phyloP scores from a whole-genome alignment of 2,329 filamentous ascomycete species.

The Pseudogymnoascus sp. region DNA sequence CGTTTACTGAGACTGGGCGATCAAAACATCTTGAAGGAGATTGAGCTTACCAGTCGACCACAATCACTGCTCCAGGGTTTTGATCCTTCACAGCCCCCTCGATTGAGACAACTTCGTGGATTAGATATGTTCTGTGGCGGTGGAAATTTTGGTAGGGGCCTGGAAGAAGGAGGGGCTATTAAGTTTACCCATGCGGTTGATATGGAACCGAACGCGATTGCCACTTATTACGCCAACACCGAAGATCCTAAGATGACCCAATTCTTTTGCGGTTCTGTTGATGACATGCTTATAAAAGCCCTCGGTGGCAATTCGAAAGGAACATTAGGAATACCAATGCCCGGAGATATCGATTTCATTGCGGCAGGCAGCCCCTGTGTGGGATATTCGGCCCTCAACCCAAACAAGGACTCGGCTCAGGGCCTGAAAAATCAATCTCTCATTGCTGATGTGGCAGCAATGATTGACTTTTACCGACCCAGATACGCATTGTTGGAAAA shows the following conservation, averaged over 20 bases:
- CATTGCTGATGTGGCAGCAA: conserved; percentile 67
- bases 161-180: conserved; percentile 64
- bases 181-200: conserved; percentile 64
- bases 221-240: conserved; percentile 66
- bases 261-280: conserved; percentile 64
- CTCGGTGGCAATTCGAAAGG: conserved; percentile 42
- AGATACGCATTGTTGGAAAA: conserved; percentile 74
- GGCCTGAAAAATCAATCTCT: conserved; percentile 68
- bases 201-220: conserved; percentile 53
- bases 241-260: conserved; percentile 34
- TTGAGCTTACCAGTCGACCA: conserved; percentile 29
- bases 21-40: conserved; percentile 28
- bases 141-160: conserved; percentile 67
- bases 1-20: conserved; percentile 24
- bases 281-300: conserved; percentile 53
- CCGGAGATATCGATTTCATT: conserved; percentile 62
- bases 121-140: conserved; percentile 72
- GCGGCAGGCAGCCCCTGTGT: conserved; percentile 70
- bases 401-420: conserved; percentile 37
- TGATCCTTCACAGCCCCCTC: conserved; percentile 33
- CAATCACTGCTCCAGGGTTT: conserved; percentile 46
- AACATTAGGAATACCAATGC: conserved; percentile 40
- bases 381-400: conserved; percentile 62
- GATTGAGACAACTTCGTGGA: conserved; percentile 42
- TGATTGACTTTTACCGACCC: conserved; percentile 66